Conservation (phyloP, 192 early-diverging fungal genomes). For the Podila verticillata region DNA sequence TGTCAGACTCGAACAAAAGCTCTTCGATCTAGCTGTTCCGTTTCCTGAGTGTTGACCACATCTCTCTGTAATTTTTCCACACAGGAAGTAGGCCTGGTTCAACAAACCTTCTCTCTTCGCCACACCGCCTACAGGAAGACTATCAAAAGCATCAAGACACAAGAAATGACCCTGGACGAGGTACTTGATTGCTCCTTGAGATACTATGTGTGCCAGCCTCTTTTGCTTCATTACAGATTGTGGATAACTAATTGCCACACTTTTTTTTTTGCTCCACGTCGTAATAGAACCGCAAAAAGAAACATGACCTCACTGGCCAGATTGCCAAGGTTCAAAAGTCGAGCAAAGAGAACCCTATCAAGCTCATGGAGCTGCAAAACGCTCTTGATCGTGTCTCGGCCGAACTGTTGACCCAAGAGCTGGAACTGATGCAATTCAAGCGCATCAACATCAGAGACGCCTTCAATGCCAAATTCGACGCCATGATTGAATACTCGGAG, state of each 20-base stretch:
- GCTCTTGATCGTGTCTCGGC: slow-evolving; percentile 36
- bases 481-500: slow-evolving; percentile 53
- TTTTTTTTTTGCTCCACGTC: slow-evolving; percentile 1
- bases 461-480: slow-evolving; percentile 40
- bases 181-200: slow-evolving; percentile 5
- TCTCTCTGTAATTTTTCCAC: slow-evolving; percentile 1
- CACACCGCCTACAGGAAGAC: slow-evolving; percentile 38
- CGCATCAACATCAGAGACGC: slow-evolving; percentile 47
- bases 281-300: slow-evolving; percentile 49
- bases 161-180: slow-evolving; percentile 49
- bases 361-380: slow-evolving; percentile 51
- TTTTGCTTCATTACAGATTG: neutral
- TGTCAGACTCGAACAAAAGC: no score
- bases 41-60: neutral
- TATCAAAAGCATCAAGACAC: slow-evolving; percentile 43
- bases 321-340: slow-evolving; percentile 41
- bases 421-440: slow-evolving; percentile 50
- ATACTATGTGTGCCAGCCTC: neutral
- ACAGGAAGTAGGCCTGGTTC: slow-evolving; percentile 45
- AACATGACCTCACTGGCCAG: slow-evolving; percentile 34
- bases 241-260: neutral
- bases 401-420: slow-evolving; percentile 31
- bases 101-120: slow-evolving; percentile 35
- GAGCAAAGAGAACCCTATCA: slow-evolving; percentile 50
- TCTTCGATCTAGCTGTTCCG: no score